phyloP scores from a whole-genome alignment of 805 yeast genomes.

The Candida sanyiensis region DNA sequence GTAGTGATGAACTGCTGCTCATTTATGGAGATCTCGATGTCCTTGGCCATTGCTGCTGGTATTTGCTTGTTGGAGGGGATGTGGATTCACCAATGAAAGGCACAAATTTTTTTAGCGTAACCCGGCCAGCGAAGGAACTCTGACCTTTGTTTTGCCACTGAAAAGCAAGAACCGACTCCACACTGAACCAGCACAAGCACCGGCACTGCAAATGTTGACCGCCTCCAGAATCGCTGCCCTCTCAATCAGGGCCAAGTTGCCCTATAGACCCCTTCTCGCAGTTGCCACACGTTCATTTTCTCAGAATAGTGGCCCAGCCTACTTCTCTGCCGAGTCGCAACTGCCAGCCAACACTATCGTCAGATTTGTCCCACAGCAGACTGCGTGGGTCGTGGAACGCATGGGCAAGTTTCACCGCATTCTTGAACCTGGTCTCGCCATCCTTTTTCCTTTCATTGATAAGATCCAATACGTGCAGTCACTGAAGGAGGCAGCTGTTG shows the following conservation, averaged over 20 bases:
- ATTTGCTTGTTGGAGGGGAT: too few relatives aligned
- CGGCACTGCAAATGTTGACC: constrained; percentile 1
- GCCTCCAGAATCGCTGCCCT: neutral
- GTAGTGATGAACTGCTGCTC: constrained; percentile 59
- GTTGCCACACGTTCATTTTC: neutral
- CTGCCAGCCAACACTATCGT: constrained; percentile 72
- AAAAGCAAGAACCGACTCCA: neutral
- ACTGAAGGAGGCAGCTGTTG: constrained; percentile 78
- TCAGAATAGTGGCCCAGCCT: constrained; percentile 27
- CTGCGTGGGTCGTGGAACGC: constrained; percentile 86
- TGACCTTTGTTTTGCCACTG: constrained; percentile 4
- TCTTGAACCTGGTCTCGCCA: constrained; percentile 71
- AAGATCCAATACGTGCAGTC: constrained; percentile 77
- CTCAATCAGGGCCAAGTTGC: neutral
- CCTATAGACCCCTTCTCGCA: neutral
- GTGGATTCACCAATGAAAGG: neutral
- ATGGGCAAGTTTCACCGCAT: constrained; percentile 77
- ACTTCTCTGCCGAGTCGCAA: constrained; percentile 54
- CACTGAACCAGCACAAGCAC: neutral
- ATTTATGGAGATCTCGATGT: constrained; percentile 54
- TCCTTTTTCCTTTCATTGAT: constrained; percentile 68
- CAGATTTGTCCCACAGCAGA: constrained; percentile 83
- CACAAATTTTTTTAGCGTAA: too few relatives aligned
- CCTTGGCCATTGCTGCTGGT: constrained; percentile 71
- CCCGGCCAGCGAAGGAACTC: too few relatives aligned